phyloP scores from a whole-genome alignment of 257 asterid genomes.

The Craterostigma plantagineum region DNA sequence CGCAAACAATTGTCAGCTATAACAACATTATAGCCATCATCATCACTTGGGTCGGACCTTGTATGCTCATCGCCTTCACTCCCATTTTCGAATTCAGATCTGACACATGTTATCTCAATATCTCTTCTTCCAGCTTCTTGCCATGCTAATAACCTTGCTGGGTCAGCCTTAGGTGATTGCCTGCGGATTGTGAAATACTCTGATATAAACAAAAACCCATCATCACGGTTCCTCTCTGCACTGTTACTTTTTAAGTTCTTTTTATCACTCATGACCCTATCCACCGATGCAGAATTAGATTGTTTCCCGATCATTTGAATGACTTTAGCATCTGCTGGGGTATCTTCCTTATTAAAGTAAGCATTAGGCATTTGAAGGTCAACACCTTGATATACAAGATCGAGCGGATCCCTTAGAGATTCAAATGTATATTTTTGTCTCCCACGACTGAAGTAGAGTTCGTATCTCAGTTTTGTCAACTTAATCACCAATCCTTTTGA shows the following conservation, averaged over 20 bases:
- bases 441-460: slow-evolving; percentile 70
- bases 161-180: slow-evolving; percentile 96
- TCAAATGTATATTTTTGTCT: slow-evolving; percentile 81
- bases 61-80: slow-evolving; percentile 91
- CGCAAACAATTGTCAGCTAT: slow-evolving; percentile 97
- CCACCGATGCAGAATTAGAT: slow-evolving; percentile 56
- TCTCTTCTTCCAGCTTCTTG: slow-evolving; percentile 92
- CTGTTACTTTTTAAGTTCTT: slow-evolving; percentile 24
- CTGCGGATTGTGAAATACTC: slow-evolving; percentile 81
- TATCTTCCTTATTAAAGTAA: slow-evolving; percentile 56
- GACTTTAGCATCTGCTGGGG: slow-evolving; percentile 50
- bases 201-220: slow-evolving; percentile 78
- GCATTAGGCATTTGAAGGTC: slow-evolving; percentile 89
- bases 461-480: slow-evolving; percentile 66
- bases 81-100: slow-evolving; percentile 93
- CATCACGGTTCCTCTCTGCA: slow-evolving; percentile 72
- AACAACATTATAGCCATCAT: slow-evolving; percentile 84
- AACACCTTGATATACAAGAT: slow-evolving; percentile 86
- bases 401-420: slow-evolving; percentile 75
- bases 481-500: slow-evolving; percentile 78
- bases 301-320: slow-evolving; percentile 59
- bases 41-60: slow-evolving; percentile 87
- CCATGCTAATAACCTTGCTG: slow-evolving; percentile 77
- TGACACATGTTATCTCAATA: slow-evolving; percentile 79
- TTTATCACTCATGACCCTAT: slow-evolving; percentile 41